Evolutionary conservation across 2,329 filamentous ascomycete species (phyloP).

Genomic region (Penicillium sp.): DNA sequence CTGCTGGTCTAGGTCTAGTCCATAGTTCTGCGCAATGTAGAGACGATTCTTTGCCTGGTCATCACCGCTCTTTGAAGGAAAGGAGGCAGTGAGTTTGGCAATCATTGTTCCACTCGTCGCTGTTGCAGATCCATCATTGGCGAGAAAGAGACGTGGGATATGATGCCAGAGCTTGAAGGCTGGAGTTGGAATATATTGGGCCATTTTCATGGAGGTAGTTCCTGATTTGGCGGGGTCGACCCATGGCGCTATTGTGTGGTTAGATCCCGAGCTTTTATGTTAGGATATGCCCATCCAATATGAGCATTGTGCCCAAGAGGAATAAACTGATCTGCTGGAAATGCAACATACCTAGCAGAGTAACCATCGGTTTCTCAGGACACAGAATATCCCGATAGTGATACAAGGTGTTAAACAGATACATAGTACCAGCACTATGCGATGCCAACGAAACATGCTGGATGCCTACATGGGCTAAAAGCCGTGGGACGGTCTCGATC

Average conservation of each 20-base stretch:
- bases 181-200: slow-evolving; percentile 26
- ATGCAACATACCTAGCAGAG: not conserved
- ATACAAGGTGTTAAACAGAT: slow-evolving; percentile 44
- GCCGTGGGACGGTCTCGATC: slow-evolving; percentile 44
- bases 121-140: slow-evolving; percentile 21
- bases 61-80: slow-evolving; percentile 7
- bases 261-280: not conserved
- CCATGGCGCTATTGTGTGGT: slow-evolving; percentile 43
- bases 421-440: slow-evolving; percentile 47
- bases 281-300: not conserved
- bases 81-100: not conserved
- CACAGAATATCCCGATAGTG: slow-evolving; percentile 35
- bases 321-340: not conserved
- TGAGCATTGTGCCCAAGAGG: not conserved
- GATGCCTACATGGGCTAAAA: slow-evolving; percentile 40
- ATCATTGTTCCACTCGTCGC: slow-evolving; percentile 22
- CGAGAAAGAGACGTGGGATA: slow-evolving; percentile 30
- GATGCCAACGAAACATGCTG: slow-evolving; percentile 41
- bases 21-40: slow-evolving; percentile 23
- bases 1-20: slow-evolving; percentile 16
- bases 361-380: not conserved
- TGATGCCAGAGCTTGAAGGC: slow-evolving; percentile 29
- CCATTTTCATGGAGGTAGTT: slow-evolving; percentile 29
- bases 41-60: slow-evolving; percentile 15
- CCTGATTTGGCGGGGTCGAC: slow-evolving; percentile 43